phyloP scores from a whole-genome alignment of 805 yeast species.

The Tetrapisispora phaffii region DNA sequence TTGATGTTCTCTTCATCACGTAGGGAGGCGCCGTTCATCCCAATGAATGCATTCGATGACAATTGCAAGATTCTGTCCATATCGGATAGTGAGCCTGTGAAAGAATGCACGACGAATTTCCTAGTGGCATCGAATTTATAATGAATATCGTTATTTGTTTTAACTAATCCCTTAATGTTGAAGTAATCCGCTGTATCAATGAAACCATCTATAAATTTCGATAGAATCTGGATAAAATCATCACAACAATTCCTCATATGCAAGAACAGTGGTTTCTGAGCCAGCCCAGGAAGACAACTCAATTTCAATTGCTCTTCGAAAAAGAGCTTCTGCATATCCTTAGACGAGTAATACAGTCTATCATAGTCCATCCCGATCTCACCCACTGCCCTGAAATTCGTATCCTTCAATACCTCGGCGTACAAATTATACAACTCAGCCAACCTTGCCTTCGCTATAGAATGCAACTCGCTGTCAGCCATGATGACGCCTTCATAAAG shows the following conservation, averaged over 20 bases:
- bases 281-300: slow-evolving; percentile 17
- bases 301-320: slow-evolving; percentile 69
- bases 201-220: slow-evolving; percentile 46
- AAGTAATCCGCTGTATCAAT: slow-evolving; percentile 25
- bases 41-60: slow-evolving; percentile 39
- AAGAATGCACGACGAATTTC: slow-evolving; percentile 88
- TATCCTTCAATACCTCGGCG: slow-evolving; percentile 36
- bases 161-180: slow-evolving; percentile 5
- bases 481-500: slow-evolving; percentile 3
- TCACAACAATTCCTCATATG: slow-evolving; percentile 83
- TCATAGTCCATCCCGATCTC: slow-evolving; percentile 96
- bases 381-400: slow-evolving; percentile 70
- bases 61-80: slow-evolving; percentile 43
- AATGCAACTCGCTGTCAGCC: slow-evolving; percentile 1
- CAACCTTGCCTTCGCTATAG: slow-evolving; percentile 9
- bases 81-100: slow-evolving; percentile 73
- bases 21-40: slow-evolving; percentile 90
- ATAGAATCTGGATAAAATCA: slow-evolving; percentile 60
- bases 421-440: slow-evolving; percentile 42
- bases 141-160: slow-evolving; percentile 8
- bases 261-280: slow-evolving; percentile 61
- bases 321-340: slow-evolving; percentile 53
- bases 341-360: slow-evolving; percentile 65
- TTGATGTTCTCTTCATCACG: slow-evolving; percentile 64
- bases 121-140: slow-evolving; percentile 30